phyloP scores from a whole-genome alignment of 768 basidiomycete genomes.

The Suillus subluteus region DNA sequence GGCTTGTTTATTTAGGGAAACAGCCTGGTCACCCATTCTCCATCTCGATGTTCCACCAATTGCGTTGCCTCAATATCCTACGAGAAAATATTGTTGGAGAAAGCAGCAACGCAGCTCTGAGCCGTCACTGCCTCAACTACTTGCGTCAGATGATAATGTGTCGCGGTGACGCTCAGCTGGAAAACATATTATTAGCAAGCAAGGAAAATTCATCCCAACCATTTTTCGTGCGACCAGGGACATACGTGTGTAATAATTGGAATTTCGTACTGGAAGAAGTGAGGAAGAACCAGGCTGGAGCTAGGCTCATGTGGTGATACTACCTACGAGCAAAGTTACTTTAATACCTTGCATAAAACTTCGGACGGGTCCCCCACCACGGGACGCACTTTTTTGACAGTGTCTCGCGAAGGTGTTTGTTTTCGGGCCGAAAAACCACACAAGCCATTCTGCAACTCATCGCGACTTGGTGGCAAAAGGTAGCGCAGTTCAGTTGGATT shows the following conservation, averaged over 20 bases:
- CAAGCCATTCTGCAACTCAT: too few species aligned
- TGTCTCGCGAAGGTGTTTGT: too few species aligned
- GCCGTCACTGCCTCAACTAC: slow-evolving; percentile 44
- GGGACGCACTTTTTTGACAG: too few species aligned
- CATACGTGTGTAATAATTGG: background rate
- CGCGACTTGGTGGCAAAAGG: too few species aligned
- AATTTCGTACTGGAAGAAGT: background rate
- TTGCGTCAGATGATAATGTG: slow-evolving; percentile 43
- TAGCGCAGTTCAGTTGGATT: too few species aligned
- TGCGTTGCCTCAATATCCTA: slow-evolving; percentile 44
- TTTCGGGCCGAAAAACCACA: too few species aligned
- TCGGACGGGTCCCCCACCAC: too few species aligned
- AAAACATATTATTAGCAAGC: slow-evolving; percentile 16
- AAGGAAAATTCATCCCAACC: background rate
- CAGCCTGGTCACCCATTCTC: slow-evolving; percentile 32
- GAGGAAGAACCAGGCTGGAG: background rate
- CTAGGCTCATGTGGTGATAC: background rate
- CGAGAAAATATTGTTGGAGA: slow-evolving; percentile 25
- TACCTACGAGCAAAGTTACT: too few species aligned
- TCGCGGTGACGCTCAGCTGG: slow-evolving; percentile 36
- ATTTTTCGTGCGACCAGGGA: background rate
- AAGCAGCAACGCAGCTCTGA: background rate
- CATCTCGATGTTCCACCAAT: slow-evolving; percentile 42
- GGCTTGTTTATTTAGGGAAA: slow-evolving; percentile 30
- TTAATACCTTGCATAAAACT: too few species aligned